These are phyloP conservation scores for Paecilomyces formosus DNA, from an alignment of 2,329 filamentous ascomycete genomes.

Conservation along the genomic window DNA sequence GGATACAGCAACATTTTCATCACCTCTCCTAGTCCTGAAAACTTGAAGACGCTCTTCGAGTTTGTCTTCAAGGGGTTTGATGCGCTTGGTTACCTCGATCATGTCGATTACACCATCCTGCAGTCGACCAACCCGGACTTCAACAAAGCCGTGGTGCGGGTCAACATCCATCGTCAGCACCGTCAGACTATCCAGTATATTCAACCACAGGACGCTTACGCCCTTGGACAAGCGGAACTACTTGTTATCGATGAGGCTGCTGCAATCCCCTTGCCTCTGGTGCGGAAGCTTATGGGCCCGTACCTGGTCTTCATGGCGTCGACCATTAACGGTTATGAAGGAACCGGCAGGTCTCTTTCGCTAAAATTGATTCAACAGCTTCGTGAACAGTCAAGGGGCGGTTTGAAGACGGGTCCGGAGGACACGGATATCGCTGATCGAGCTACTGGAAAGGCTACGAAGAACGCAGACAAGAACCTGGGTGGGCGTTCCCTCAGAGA, in stretches of 20 bases:
- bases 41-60: constrained; percentile 96
- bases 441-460: constrained; percentile 65
- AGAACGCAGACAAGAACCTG: constrained; percentile 52
- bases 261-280: constrained; percentile 86
- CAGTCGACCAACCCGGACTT: constrained; percentile 98
- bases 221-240: constrained; percentile 88
- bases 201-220: constrained; percentile 89
- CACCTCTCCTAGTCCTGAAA: constrained; percentile 94
- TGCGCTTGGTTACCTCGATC: constrained; percentile 84
- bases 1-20: constrained; percentile 99
- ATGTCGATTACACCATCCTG: constrained; percentile 95
- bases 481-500: constrained; percentile 78
- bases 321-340: constrained; percentile 98
- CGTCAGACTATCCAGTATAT: constrained; percentile 99
- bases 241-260: constrained; percentile 96
- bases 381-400: constrained; percentile 77
- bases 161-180: constrained; percentile 91
- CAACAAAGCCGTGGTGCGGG: constrained; percentile 96
- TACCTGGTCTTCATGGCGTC: constrained; percentile 99
- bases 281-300: constrained; percentile 89
- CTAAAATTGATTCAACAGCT: constrained; percentile 96
- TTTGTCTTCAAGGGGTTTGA: constrained; percentile 99
- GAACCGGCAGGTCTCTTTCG: constrained; percentile 87
- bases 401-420: constrained; percentile 44
- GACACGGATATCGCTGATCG: constrained; percentile 68